These are phyloP conservation scores for Dryadomyces sulphureus DNA, from an alignment of 2,329 filamentous ascomycete species.

Conservation along the genomic window DNA sequence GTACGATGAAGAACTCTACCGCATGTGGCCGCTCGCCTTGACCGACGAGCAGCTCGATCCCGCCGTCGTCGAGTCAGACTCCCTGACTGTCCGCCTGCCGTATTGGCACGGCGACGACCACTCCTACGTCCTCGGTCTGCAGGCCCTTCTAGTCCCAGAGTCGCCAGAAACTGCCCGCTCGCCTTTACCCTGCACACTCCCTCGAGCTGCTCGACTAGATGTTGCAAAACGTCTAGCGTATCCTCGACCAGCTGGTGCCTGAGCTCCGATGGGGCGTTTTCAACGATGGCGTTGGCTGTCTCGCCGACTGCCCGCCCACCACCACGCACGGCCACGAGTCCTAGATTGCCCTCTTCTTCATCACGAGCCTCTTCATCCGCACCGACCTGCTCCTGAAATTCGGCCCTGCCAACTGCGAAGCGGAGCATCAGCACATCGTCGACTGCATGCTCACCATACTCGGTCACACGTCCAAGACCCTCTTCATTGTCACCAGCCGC, in stretches of 20 bases:
- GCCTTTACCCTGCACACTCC: slow-evolving; percentile 5
- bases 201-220: slow-evolving; percentile 1
- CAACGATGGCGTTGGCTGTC: too few relatives aligned
- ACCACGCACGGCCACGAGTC: slow-evolving; percentile 21
- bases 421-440: slow-evolving; percentile 18
- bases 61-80: not conserved
- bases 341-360: slow-evolving; percentile 21
- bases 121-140: slow-evolving; percentile 19
- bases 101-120: slow-evolving; percentile 19
- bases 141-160: slow-evolving; percentile 20
- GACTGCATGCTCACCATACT: slow-evolving; percentile 16
- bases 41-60: slow-evolving; percentile 2
- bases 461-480: not conserved
- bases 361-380: slow-evolving; percentile 21
- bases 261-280: slow-evolving; percentile 21
- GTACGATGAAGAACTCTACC: not conserved
- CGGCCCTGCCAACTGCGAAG: slow-evolving; percentile 6
- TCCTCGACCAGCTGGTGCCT: slow-evolving; percentile 18
- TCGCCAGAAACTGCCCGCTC: slow-evolving; percentile 9
- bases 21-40: not conserved
- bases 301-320: slow-evolving; percentile 11
- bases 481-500: slow-evolving; percentile 19
- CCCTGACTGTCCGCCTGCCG: slow-evolving; percentile 2
- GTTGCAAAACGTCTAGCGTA: slow-evolving; percentile 14
- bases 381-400: slow-evolving; percentile 22